Evolutionary conservation across 192 early-diverging fungal genomes (phyloP).

Genomic region (Coemansia sp.): DNA sequence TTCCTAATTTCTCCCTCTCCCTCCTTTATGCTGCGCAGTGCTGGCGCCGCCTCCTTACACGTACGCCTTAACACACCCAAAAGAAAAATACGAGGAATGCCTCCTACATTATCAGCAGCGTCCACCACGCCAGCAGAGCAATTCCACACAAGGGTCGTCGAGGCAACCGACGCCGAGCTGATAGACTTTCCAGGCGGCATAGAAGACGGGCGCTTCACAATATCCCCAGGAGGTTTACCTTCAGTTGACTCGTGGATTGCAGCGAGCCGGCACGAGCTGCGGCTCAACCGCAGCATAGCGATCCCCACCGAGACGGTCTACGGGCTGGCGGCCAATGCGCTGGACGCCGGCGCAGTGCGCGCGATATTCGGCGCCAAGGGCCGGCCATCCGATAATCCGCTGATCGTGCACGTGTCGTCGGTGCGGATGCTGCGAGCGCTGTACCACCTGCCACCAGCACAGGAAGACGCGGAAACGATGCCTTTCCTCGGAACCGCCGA

Average conservation of each 20-base stretch:
- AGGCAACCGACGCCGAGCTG: constrained; percentile 14
- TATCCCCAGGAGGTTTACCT: neutral
- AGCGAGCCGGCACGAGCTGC: constrained; percentile 62
- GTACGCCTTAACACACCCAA: too few relatives aligned
- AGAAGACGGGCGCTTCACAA: constrained; percentile 32
- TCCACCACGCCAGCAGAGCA: neutral
- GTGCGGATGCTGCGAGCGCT: constrained; percentile 83
- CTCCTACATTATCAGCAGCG: neutral
- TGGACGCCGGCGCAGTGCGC: constrained; percentile 64
- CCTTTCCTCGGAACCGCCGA: constrained; percentile 53
- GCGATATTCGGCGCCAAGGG: constrained; percentile 87
- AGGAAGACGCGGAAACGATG: neutral
- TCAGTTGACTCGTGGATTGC: constrained; percentile 32
- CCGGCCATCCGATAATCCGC: constrained; percentile 93
- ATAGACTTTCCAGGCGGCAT: constrained; percentile 14
- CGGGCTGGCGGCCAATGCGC: constrained; percentile 91
- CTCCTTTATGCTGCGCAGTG: neutral
- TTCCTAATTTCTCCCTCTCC: neutral
- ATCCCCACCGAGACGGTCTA: constrained; percentile 99
- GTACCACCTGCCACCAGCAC: constrained; percentile 50
- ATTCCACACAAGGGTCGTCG: constrained; percentile 20
- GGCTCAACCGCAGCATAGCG: constrained; percentile 68
- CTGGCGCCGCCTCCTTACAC: constrained; percentile 3
- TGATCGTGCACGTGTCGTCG: constrained; percentile 96
- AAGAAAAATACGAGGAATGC: too few relatives aligned